Evolutionary conservation across 1,284 basidiomycete species (phyloP).

Genomic region (Thelephora terrestris): DNA sequence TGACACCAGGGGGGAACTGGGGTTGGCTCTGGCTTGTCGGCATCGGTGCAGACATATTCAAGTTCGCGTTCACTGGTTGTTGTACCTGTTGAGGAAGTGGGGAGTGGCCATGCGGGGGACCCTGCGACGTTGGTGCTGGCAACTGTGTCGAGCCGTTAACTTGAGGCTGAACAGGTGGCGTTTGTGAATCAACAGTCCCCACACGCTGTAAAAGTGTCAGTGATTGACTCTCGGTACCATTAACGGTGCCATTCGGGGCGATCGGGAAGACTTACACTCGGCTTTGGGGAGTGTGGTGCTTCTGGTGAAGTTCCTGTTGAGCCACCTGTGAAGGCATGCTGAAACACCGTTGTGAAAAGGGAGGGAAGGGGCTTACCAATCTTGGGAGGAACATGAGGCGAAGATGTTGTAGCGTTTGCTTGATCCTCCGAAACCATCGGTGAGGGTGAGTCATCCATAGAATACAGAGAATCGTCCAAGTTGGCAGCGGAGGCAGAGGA

Average conservation of each 20-base stretch:
- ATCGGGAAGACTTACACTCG: conserved; percentile 2
- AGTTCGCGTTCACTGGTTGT: conserved; percentile 16
- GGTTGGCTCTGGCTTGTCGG: conserved; percentile 25
- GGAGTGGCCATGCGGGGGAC: conserved; percentile 28
- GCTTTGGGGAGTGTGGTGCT: conserved; percentile 2
- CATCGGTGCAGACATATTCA: conserved; percentile 19
- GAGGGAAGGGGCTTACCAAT: conserved; percentile 12
- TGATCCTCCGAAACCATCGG: conserved; percentile 48
- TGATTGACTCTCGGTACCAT: conserved; percentile 1
- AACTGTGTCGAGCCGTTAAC: conserved; percentile 24
- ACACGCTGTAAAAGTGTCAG: conserved; percentile 16
- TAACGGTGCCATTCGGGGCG: neutral
- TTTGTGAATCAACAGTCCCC: conserved; percentile 23
- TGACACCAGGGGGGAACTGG: conserved; percentile 64
- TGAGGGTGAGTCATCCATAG: conserved; percentile 56
- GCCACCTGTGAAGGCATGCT: neutral
- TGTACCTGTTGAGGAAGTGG: conserved; percentile 58
- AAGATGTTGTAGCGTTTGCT: conserved; percentile 43
- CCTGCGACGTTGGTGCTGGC: conserved; percentile 17
- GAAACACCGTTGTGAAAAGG: neutral
- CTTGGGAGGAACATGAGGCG: conserved; percentile 20
- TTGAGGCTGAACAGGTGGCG: conserved; percentile 22
- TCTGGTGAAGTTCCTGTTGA: conserved; percentile 3
- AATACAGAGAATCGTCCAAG: conserved; percentile 62
- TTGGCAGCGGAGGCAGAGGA: conserved; percentile 63